Evolutionary conservation across 441 rosid species (phyloP).

Genomic region (Syzygium malaccense): DNA sequence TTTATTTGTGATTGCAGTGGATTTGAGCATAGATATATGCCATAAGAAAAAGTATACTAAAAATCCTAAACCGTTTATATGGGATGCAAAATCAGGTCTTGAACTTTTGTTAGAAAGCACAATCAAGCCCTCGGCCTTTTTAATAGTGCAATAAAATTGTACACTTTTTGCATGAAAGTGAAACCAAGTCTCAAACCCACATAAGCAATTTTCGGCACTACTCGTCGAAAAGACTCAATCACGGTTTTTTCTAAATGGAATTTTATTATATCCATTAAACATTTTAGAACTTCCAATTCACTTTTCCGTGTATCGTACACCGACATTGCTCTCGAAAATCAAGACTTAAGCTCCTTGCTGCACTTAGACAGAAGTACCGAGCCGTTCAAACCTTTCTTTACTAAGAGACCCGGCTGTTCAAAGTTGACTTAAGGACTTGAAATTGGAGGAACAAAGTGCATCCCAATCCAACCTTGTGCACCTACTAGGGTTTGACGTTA

Average conservation of each 20-base stretch:
- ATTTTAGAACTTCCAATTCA: neutral
- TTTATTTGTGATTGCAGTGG: neutral
- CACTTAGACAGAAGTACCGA: neutral
- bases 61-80: too few relatives aligned
- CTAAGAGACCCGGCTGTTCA: neutral
- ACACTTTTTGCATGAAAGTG: neutral
- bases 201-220: neutral
- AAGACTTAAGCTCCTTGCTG: neutral
- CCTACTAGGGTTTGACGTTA: neutral
- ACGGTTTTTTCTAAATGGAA: neutral
- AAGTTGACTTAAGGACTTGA: neutral
- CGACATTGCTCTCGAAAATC: neutral
- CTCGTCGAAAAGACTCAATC: neutral
- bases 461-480: neutral
- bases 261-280: neutral
- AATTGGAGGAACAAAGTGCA: neutral
- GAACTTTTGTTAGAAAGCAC: neutral
- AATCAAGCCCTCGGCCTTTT: neutral
- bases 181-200: neutral
- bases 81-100: neutral
- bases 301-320: neutral
- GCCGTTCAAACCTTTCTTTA: neutral
- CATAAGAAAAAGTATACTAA: too few relatives aligned
- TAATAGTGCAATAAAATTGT: too few relatives aligned
- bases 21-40: neutral